phyloP scores from a whole-genome alignment of 768 basidiomycete species.

The Mycena venus region DNA sequence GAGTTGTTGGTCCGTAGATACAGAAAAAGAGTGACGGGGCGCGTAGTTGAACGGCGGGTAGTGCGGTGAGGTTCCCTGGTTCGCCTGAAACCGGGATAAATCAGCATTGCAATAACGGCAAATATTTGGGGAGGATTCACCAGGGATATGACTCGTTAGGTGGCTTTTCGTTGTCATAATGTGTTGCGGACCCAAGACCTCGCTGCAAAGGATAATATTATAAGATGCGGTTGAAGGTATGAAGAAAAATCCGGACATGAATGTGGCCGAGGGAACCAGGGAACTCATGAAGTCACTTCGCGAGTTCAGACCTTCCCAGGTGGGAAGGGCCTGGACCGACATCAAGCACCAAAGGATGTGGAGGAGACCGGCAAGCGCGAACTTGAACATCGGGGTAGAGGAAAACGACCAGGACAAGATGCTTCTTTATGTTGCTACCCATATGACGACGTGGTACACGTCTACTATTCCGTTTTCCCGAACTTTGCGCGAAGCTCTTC shows the following conservation, averaged over 20 bases:
- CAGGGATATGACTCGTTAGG: constrained; percentile 48
- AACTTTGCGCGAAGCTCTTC: constrained; percentile 3
- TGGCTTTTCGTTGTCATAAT: constrained; percentile 41
- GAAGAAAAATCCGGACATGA: constrained; percentile 41
- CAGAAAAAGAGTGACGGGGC: constrained; percentile 66
- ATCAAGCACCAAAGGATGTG: constrained; percentile 32
- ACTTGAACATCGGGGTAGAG: constrained; percentile 3
- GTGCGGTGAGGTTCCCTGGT: constrained; percentile 63
- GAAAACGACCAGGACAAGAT: neutral
- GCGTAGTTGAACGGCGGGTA: constrained; percentile 40
- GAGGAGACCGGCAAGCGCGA: constrained; percentile 38
- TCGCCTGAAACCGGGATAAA: constrained; percentile 47
- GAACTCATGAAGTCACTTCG: constrained; percentile 52
- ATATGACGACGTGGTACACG: constrained; percentile 21
- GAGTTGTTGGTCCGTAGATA: constrained; percentile 63
- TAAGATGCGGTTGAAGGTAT: neutral
- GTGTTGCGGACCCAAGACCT: constrained; percentile 47
- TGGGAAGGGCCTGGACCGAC: constrained; percentile 52
- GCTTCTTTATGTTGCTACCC: neutral
- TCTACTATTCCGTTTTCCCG: constrained; percentile 21
- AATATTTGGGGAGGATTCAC: constrained; percentile 37
- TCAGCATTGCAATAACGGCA: neutral
- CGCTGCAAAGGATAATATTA: constrained; percentile 8
- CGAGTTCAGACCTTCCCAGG: constrained; percentile 54
- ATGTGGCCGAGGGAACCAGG: constrained; percentile 58